Conservation (phyloP, 73 alveolate genomes). For the Tetrahymena borealis region DNA sequence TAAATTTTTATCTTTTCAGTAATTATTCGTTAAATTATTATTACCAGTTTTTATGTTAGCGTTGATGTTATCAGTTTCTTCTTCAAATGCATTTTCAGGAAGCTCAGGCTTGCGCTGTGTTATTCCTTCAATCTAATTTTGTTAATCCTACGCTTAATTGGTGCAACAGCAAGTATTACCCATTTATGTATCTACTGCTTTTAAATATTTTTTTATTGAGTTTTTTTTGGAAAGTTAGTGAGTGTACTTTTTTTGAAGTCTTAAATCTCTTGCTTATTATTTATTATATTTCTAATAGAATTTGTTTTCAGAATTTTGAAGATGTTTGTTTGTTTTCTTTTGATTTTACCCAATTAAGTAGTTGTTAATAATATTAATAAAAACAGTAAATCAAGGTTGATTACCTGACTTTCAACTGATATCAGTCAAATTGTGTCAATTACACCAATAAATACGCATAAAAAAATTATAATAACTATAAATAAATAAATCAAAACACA, state of each 20-base stretch:
- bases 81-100: slow-evolving; percentile 1
- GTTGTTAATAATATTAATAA: neutral
- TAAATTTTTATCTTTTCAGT: neutral
- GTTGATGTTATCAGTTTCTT: neutral
- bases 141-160: neutral
- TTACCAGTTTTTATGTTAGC: neutral
- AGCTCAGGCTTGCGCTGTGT: neutral
- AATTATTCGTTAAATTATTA: neutral
- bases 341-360: neutral
- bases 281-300: neutral
- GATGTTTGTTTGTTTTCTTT: neutral
- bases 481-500: too few species aligned
- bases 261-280: neutral
- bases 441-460: too few species aligned
- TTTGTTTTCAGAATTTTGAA: neutral
- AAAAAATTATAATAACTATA: neutral
- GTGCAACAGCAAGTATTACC: neutral
- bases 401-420: neutral
- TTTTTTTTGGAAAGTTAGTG: neutral
- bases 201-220: neutral
- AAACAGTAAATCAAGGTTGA: neutral
- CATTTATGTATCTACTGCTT: neutral
- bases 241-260: too few species aligned
- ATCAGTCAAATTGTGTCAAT: too few species aligned
- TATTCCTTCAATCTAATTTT: neutral